Conservation (phyloP, 2,329 filamentous ascomycete genomes). For the Arthrinium puccinioides region DNA sequence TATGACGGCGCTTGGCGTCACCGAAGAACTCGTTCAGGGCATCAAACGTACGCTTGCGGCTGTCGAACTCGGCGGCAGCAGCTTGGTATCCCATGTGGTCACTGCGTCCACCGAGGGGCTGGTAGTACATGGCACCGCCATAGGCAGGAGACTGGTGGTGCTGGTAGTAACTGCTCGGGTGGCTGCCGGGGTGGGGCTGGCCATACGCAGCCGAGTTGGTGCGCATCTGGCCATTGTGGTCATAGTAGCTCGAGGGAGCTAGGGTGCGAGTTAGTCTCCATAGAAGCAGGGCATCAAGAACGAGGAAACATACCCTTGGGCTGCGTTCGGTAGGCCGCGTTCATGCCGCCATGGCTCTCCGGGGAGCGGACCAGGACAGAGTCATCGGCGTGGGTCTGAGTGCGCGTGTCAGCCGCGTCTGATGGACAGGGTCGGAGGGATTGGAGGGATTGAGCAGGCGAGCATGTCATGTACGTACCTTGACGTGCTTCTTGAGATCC, state of each 20-base stretch:
- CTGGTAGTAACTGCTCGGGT: conserved; percentile 55
- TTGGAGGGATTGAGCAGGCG: background rate
- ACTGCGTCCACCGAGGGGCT: conserved; percentile 46
- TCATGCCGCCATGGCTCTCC: conserved; percentile 44
- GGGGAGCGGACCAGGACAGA: conserved; percentile 59
- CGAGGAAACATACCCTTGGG: conserved; percentile 41
- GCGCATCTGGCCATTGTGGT: conserved; percentile 58
- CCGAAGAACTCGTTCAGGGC: conserved; percentile 91
- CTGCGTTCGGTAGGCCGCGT: conserved; percentile 44
- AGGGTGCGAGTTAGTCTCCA: conserved; percentile 33
- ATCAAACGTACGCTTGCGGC: conserved; percentile 78
- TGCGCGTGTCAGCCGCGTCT: conserved; percentile 22
- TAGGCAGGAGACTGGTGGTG: conserved; percentile 44
- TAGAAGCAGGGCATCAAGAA: conserved; percentile 12
- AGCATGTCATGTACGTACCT: too few species aligned
- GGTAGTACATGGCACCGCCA: conserved; percentile 72
- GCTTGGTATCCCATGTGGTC: conserved; percentile 59
- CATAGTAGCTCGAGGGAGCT: conserved; percentile 55
- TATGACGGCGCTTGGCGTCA: conserved; percentile 82
- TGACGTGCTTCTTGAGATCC: conserved; percentile 98
- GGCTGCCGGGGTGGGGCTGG: conserved; percentile 37
- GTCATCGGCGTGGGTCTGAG: conserved; percentile 95
- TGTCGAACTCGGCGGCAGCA: conserved; percentile 46
- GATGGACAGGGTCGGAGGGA: conserved; percentile 1
- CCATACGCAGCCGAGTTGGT: conserved; percentile 45